phyloP scores from a whole-genome alignment of 176 grass and related monocot species.

The Hordeum marinum region DNA sequence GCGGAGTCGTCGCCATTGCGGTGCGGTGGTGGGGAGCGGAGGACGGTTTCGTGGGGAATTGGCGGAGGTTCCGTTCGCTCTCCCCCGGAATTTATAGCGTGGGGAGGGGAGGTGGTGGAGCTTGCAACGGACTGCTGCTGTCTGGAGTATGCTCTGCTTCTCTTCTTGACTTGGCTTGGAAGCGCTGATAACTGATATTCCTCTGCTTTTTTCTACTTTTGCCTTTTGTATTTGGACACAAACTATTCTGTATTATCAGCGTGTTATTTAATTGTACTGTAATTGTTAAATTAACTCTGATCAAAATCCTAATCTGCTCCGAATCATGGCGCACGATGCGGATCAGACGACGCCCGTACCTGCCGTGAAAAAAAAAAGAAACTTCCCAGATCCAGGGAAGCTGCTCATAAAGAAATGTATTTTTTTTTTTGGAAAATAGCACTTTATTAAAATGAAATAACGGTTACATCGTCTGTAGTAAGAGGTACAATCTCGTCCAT shows the following conservation, averaged over 20 bases:
- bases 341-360: too few relatives aligned
- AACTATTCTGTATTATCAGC: too few relatives aligned
- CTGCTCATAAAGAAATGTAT: too few relatives aligned
- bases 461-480: too few relatives aligned
- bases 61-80: not conserved
- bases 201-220: not conserved
- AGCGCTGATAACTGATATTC: slow-evolving; percentile 1
- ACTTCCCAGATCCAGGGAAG: not conserved
- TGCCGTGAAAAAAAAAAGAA: too few relatives aligned
- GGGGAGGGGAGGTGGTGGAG: not conserved
- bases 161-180: slow-evolving; percentile 30
- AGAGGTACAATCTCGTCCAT: too few relatives aligned
- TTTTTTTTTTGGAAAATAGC: too few relatives aligned
- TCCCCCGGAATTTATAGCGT: slow-evolving; percentile 28
- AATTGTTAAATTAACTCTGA: too few relatives aligned
- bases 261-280: too few relatives aligned
- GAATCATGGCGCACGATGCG: not conserved
- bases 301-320: not conserved
- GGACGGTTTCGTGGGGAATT: not conserved
- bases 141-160: not conserved
- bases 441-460: too few relatives aligned
- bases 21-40: not conserved
- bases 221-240: too few relatives aligned
- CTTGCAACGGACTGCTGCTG: not conserved
- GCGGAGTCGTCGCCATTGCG: not conserved